Evolutionary conservation across 257 asterid genomes (phyloP).

Genomic region (Echium plantagineum): DNA sequence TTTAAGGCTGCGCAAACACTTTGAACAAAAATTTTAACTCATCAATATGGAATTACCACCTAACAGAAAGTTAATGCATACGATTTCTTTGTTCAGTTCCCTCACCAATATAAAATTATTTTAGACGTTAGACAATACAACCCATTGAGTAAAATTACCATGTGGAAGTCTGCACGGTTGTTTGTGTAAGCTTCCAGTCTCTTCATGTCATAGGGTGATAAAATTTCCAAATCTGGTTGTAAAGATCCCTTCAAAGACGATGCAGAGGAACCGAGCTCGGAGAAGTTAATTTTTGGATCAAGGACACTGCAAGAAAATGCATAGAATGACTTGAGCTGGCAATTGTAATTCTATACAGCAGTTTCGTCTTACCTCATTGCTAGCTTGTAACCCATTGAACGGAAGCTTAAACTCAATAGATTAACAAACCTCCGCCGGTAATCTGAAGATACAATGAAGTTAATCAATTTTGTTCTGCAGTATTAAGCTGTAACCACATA

Average conservation of each 20-base stretch:
- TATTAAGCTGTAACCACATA: background rate
- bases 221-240: slow-evolving; percentile 33
- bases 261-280: slow-evolving; percentile 28
- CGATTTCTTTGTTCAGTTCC: background rate
- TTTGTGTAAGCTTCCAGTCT: slow-evolving; percentile 71
- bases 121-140: background rate
- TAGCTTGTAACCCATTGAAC: slow-evolving; percentile 81
- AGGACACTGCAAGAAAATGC: slow-evolving; percentile 50
- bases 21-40: too few relatives aligned
- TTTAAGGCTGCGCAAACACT: too few relatives aligned
- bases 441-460: slow-evolving; percentile 24
- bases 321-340: slow-evolving; percentile 4
- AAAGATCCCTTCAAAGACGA: slow-evolving; percentile 34
- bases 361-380: slow-evolving; percentile 64
- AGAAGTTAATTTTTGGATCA: slow-evolving; percentile 75
- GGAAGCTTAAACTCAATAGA: slow-evolving; percentile 41
- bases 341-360: background rate
- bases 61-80: background rate
- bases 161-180: slow-evolving; percentile 50
- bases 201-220: slow-evolving; percentile 48
- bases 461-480: slow-evolving; percentile 1
- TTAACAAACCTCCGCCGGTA: slow-evolving; percentile 52
- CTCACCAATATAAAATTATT: background rate
- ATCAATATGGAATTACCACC: too few relatives aligned
- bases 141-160: slow-evolving; percentile 33